A percentile compares a stretch with the other conserved stretches of the same genome.
Conservation (phyloP, 1,139 yeast genomes). For the Yamadazyma friedrichii region DNA sequence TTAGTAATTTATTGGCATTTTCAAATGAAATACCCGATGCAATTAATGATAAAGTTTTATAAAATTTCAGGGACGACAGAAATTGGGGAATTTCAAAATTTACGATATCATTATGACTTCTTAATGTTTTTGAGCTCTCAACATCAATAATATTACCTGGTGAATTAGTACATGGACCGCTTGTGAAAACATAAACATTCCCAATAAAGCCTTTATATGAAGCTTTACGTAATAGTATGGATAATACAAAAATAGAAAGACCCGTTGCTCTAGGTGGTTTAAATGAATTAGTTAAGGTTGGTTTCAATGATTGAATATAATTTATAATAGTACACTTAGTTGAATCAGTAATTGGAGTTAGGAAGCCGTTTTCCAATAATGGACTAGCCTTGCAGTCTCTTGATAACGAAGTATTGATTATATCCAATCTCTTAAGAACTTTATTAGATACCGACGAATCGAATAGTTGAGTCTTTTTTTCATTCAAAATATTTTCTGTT, state of each 20-base stretch:
- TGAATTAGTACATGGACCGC: slow-evolving; percentile 36
- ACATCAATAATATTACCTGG: slow-evolving; percentile 34
- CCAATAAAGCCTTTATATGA: slow-evolving; percentile 24
- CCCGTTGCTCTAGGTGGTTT: slow-evolving; percentile 36
- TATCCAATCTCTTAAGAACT: slow-evolving; percentile 12
- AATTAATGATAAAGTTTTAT: slow-evolving; percentile 26
- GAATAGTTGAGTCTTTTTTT: slow-evolving; percentile 8
- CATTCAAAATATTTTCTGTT: slow-evolving; percentile 1
- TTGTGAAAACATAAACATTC: slow-evolving; percentile 25
- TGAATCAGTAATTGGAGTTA: slow-evolving; percentile 4
- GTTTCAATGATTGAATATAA: slow-evolving; percentile 19
- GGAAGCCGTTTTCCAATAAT: slow-evolving; percentile 5
- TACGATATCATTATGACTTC: slow-evolving; percentile 37
- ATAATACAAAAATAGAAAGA: slow-evolving; percentile 25
- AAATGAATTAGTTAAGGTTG: slow-evolving; percentile 25
- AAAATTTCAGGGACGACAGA: slow-evolving; percentile 26
- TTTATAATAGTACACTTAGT: slow-evolving; percentile 9
- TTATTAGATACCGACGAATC: slow-evolving; percentile 3
- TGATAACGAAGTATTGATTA: slow-evolving; percentile 4
- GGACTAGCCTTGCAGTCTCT: slow-evolving; percentile 14
- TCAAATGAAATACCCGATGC: slow-evolving; percentile 31
- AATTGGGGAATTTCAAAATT: slow-evolving; percentile 28
- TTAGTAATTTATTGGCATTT: slow-evolving; percentile 19
- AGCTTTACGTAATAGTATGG: slow-evolving; percentile 20
- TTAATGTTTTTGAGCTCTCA: slow-evolving; percentile 16